A percentile compares a stretch with the other conserved stretches of the same genome.
These are phyloP conservation scores for bread wheat (Triticum aestivum) DNA, from an alignment of 176 grass and related monocot genomes.

Conservation along the genomic window DNA sequence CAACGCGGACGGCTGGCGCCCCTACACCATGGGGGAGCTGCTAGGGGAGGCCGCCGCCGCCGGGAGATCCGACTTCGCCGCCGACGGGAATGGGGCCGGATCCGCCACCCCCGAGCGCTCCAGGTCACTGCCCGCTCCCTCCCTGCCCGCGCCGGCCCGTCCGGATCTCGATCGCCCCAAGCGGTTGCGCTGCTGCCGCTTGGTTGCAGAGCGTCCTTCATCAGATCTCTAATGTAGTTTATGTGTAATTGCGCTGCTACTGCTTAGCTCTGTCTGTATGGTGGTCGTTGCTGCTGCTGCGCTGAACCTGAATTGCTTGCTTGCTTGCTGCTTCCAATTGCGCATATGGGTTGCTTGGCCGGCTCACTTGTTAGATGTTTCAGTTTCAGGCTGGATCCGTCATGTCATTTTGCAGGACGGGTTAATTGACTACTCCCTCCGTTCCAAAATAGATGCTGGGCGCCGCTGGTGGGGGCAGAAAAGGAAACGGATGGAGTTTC, in stretches of 20 bases:
- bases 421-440: too few species aligned
- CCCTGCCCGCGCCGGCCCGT: neutral
- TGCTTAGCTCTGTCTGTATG: too few species aligned
- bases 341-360: too few species aligned
- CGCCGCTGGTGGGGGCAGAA: too few species aligned
- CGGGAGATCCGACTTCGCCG: slow-evolving; percentile 43
- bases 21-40: slow-evolving; percentile 79
- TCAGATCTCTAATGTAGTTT: too few species aligned
- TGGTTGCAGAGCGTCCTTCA: too few species aligned
- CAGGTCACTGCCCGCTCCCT: slow-evolving; percentile 35
- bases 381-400: too few species aligned
- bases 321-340: neutral
- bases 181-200: neutral
- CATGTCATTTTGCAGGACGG: neutral
- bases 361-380: neutral
- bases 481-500: too few species aligned
- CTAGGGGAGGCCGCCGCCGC: slow-evolving; percentile 44
- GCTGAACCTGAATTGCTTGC: too few species aligned
- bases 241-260: too few species aligned
- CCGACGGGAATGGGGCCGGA: slow-evolving; percentile 44
- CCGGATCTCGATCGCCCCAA: slow-evolving; percentile 9
- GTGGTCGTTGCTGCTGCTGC: neutral
- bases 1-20: slow-evolving; percentile 32
- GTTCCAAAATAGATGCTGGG: too few species aligned
- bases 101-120: slow-evolving; percentile 31